Percentiles rank a stretch among this genome's conserved stretches.
phyloP scores from a whole-genome alignment of 805 yeast genomes.

The Candida hispaniensis region DNA sequence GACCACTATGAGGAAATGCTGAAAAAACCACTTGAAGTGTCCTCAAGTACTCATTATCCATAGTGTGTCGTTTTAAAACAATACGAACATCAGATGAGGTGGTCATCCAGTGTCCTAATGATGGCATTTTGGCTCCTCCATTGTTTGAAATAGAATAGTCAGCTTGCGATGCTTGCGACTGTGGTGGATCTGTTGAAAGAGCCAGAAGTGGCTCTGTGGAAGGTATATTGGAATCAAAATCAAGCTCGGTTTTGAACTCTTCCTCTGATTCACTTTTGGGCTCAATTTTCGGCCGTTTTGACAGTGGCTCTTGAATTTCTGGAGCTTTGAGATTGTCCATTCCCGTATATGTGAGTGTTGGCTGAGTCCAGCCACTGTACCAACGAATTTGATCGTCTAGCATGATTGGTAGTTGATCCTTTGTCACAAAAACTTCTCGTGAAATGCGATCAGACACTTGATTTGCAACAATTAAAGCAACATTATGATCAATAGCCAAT shows the following conservation, averaged over 20 bases:
- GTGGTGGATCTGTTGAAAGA: not conserved
- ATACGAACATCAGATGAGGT: not conserved
- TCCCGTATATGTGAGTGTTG: too few relatives aligned
- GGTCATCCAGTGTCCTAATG: not conserved
- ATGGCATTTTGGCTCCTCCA: not conserved
- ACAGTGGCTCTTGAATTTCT: too few relatives aligned
- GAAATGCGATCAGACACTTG: conserved; percentile 59
- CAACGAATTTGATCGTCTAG: conserved; percentile 61
- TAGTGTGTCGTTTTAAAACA: not conserved
- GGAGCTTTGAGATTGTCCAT: too few relatives aligned
- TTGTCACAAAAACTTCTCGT: conserved; percentile 27
- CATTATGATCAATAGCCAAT: conserved; percentile 37
- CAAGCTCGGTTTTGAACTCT: not conserved
- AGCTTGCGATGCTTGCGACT: not conserved
- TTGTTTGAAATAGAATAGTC: not conserved
- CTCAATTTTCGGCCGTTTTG: too few relatives aligned
- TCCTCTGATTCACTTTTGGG: conserved; percentile 1
- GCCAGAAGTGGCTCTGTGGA: not conserved
- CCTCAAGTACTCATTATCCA: not conserved
- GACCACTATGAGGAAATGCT: too few relatives aligned
- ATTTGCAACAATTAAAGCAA: conserved; percentile 64
- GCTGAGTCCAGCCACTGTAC: conserved; percentile 63
- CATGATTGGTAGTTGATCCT: conserved; percentile 32
- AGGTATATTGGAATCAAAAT: not conserved
- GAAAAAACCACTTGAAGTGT: not conserved